A percentile compares a stretch with the other conserved stretches of the same genome.
Evolutionary conservation across 2,329 filamentous ascomycete genomes (phyloP).

Genomic region (Pseudocercospora fuligena): DNA sequence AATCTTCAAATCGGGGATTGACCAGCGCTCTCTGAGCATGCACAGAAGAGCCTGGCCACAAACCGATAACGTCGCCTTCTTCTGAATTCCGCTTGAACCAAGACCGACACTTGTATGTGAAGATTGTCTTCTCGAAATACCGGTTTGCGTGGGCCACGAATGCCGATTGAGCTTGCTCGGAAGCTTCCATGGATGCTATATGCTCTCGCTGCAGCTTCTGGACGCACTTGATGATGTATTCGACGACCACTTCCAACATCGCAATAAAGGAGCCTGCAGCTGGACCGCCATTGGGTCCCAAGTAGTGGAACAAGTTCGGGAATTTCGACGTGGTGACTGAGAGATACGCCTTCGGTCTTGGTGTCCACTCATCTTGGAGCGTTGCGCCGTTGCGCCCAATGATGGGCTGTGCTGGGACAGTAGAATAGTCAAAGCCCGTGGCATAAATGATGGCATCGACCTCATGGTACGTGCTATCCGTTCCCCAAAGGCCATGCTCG

Average conservation of each 20-base stretch:
- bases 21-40: too few species aligned
- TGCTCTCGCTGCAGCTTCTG: slow-evolving; percentile 27
- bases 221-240: slow-evolving; percentile 26
- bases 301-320: slow-evolving; percentile 24
- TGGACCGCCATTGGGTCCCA: slow-evolving; percentile 25
- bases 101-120: slow-evolving; percentile 46
- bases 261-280: slow-evolving; percentile 22
- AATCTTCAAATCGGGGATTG: too few species aligned
- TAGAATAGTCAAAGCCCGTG: slow-evolving; percentile 60
- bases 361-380: slow-evolving; percentile 29
- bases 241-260: slow-evolving; percentile 24
- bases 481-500: slow-evolving; percentile 36
- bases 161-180: slow-evolving; percentile 41
- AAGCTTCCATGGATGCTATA: slow-evolving; percentile 41
- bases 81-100: slow-evolving; percentile 47
- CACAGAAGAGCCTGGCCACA: too few species aligned
- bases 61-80: too few species aligned
- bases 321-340: slow-evolving; percentile 19
- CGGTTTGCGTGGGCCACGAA: slow-evolving; percentile 47
- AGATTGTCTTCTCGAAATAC: slow-evolving; percentile 24
- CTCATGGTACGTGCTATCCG: slow-evolving; percentile 33
- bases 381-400: slow-evolving; percentile 11
- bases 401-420: slow-evolving; percentile 23
- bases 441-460: slow-evolving; percentile 61
- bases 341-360: slow-evolving; percentile 20